Conservation (phyloP, 352 stramenopile genomes). For the Pythium myriotylum region DNA sequence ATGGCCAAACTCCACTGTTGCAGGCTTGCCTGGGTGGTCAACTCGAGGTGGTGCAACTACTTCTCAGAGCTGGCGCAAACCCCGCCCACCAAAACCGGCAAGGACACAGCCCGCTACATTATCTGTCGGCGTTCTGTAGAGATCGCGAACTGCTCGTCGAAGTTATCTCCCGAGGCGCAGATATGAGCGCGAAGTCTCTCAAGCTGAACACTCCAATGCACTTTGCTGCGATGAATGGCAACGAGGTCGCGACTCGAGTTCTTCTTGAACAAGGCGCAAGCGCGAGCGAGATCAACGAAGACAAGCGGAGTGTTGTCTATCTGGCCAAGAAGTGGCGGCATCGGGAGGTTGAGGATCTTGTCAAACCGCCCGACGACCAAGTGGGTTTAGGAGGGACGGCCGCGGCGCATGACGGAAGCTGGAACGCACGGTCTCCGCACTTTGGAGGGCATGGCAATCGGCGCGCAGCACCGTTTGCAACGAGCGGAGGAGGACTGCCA, state of each 20-base stretch:
- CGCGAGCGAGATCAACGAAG: constrained; percentile 69
- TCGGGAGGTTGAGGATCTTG: constrained; percentile 54
- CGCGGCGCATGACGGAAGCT: neutral
- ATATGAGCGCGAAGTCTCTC: constrained; percentile 71
- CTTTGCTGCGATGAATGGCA: constrained; percentile 79
- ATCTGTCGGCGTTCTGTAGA: constrained; percentile 63
- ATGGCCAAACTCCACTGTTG: constrained; percentile 61
- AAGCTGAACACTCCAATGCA: constrained; percentile 79
- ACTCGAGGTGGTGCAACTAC: constrained; percentile 47
- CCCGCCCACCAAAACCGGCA: constrained; percentile 72
- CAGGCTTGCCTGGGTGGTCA: constrained; percentile 59
- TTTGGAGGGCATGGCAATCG: constrained; percentile 9
- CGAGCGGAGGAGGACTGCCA: neutral
- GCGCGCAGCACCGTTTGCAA: constrained; percentile 20
- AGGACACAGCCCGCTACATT: constrained; percentile 64
- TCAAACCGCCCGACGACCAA: constrained; percentile 49
- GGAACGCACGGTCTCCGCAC: neutral
- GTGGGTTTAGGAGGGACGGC: neutral
- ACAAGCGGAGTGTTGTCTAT: constrained; percentile 76
- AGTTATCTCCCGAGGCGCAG: constrained; percentile 48
- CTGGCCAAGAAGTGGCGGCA: constrained; percentile 77
- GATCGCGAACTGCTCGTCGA: constrained; percentile 49
- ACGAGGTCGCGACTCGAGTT: constrained; percentile 62
- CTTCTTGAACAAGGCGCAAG: constrained; percentile 63
- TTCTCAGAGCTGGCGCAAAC: constrained; percentile 55